phyloP scores from a whole-genome alignment of 2,329 filamentous ascomycete genomes.

The Colletotrichum sansevieriae region DNA sequence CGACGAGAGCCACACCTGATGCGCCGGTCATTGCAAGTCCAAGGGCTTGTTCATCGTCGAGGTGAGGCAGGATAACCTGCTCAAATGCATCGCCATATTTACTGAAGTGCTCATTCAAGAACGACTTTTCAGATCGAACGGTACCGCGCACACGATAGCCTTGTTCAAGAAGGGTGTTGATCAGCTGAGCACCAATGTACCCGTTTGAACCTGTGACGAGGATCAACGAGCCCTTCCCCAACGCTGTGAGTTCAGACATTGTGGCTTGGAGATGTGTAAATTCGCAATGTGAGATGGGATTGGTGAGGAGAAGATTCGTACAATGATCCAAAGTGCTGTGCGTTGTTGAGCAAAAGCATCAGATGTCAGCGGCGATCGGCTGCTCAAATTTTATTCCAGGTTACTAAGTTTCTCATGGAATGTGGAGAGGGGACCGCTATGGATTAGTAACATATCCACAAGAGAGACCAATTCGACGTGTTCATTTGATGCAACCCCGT shows the following conservation, averaged over 20 bases:
- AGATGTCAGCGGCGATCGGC: no score
- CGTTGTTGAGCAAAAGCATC: no score
- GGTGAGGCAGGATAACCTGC: slow-evolving; percentile 49
- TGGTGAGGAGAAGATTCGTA: no score
- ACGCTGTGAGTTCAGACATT: slow-evolving; percentile 35
- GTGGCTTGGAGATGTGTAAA: not conserved
- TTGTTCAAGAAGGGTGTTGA: slow-evolving; percentile 51
- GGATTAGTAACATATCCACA: no score
- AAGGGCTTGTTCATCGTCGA: slow-evolving; percentile 46
- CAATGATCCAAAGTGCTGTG: no score
- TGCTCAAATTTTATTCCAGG: no score
- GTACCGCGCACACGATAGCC: slow-evolving; percentile 61
- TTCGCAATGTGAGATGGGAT: no score
- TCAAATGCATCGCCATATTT: slow-evolving; percentile 53
- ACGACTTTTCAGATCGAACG: slow-evolving; percentile 51
- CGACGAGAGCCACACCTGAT: slow-evolving; percentile 19
- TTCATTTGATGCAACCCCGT: no score
- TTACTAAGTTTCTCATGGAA: no score
- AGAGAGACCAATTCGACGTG: no score
- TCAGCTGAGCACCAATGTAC: slow-evolving; percentile 56
- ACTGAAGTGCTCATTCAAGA: slow-evolving; percentile 48
- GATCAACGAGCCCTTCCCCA: slow-evolving; percentile 50
- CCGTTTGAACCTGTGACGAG: slow-evolving; percentile 59
- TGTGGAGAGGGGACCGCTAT: no score
- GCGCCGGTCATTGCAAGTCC: slow-evolving; percentile 47